Percentiles rank a stretch among this genome's conserved stretches.
phyloP scores from a whole-genome alignment of 495 filamentous ascomycete species.

The Penicillium lagena region DNA sequence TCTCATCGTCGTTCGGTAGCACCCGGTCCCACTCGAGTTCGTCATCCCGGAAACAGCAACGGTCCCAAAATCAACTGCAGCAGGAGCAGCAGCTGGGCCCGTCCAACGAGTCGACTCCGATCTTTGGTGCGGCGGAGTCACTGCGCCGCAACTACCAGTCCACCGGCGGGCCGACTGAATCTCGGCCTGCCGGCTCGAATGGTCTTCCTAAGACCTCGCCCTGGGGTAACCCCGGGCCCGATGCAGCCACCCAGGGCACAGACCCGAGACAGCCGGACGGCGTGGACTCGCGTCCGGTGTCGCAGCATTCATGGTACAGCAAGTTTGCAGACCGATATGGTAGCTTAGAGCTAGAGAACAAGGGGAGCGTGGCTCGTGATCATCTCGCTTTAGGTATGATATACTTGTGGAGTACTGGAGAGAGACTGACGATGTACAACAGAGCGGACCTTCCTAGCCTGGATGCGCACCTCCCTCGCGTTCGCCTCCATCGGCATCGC shows the following conservation, averaged over 20 bases:
- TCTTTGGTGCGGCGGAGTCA: constrained; percentile 19
- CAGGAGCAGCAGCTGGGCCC: constrained; percentile 2
- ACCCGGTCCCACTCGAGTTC: constrained; percentile 18
- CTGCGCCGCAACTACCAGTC: constrained; percentile 29
- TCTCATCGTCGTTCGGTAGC: constrained; percentile 20
- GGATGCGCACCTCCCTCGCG: constrained; percentile 90
- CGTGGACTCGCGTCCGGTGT: constrained; percentile 8
- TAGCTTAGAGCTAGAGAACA: constrained; percentile 88
- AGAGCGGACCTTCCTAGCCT: constrained; percentile 97
- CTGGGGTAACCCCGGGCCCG: not conserved
- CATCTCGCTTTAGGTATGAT: constrained; percentile 84
- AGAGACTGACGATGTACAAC: constrained; percentile 1
- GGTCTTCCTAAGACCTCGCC: constrained; percentile 1
- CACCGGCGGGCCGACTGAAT: constrained; percentile 18
- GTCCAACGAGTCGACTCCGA: constrained; percentile 28
- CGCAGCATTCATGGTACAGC: constrained; percentile 42
- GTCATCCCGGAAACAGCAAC: constrained; percentile 8
- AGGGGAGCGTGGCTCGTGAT: constrained; percentile 90
- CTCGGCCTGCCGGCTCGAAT: constrained; percentile 5
- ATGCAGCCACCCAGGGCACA: not conserved
- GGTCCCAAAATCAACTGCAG: constrained; percentile 3
- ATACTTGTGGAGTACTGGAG: not conserved
- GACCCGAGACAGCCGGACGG: constrained; percentile 1
- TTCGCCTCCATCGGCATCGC: constrained; percentile 97
- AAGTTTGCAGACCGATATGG: constrained; percentile 61